Percentiles rank a stretch among this genome's conserved stretches.
These are phyloP conservation scores for Cylindrodendrum hubeiense DNA, from an alignment of 2,329 filamentous ascomycete species.

Conservation along the genomic window DNA sequence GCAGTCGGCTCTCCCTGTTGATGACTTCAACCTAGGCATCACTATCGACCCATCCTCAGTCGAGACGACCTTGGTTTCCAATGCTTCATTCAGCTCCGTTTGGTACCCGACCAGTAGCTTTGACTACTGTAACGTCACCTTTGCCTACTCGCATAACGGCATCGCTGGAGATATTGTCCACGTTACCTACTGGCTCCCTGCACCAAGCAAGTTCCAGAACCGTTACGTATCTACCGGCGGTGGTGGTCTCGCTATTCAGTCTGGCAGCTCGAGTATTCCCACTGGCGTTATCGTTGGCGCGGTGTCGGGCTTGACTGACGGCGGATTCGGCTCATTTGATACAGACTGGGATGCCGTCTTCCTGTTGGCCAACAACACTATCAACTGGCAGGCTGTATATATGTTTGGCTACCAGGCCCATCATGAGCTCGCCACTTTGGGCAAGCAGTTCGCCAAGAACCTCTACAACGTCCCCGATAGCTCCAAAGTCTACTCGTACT, in stretches of 20 bases:
- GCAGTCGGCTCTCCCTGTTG: neutral
- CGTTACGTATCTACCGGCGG: slow-evolving; percentile 36
- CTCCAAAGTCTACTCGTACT: slow-evolving; percentile 59
- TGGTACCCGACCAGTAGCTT: slow-evolving; percentile 18
- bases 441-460: slow-evolving; percentile 56
- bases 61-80: neutral
- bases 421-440: slow-evolving; percentile 53
- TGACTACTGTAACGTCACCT: slow-evolving; percentile 22
- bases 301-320: slow-evolving; percentile 61
- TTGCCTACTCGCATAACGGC: slow-evolving; percentile 17
- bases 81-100: slow-evolving; percentile 11
- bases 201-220: slow-evolving; percentile 9
- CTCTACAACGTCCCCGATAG: slow-evolving; percentile 52
- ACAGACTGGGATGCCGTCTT: slow-evolving; percentile 52
- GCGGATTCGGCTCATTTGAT: slow-evolving; percentile 62
- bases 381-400: slow-evolving; percentile 51
- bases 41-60: slow-evolving; percentile 12
- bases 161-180: slow-evolving; percentile 9
- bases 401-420: slow-evolving; percentile 55
- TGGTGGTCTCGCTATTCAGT: slow-evolving; percentile 57
- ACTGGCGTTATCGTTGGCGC: slow-evolving; percentile 60
- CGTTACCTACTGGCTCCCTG: slow-evolving; percentile 19
- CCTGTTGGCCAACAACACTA: slow-evolving; percentile 54
- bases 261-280: slow-evolving; percentile 47
- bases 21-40: slow-evolving; percentile 6